Evolutionary conservation across 352 stramenopile genomes (phyloP), one percentile per base, ranked within the genome.

Genomic region (Pythium aphanidermatum): DNA sequence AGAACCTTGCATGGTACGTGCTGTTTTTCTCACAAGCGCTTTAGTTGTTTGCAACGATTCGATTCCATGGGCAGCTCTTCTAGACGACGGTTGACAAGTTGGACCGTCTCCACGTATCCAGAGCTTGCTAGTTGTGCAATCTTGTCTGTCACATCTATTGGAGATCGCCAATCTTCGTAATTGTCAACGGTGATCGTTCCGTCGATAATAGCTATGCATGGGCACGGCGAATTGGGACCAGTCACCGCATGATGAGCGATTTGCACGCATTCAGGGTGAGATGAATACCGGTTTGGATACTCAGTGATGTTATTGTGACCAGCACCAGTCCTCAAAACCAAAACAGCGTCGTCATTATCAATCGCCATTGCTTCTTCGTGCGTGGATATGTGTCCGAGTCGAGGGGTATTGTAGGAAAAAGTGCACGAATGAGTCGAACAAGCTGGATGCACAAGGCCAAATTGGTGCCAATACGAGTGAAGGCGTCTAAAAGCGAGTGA

Each of bases 11-110:
- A 41, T 27, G 20, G 5, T 17, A 8, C 20, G 39, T 11, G 17
- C 10, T 28, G 21, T 4, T 30, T n/a, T 1, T 55, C 59, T n/a
- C 52, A 77, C 66, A 75, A 21, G 4, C 68, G 50, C 16, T 43
- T 45, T 21, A 81, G 47, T 1, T 52, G 21, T 3, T 45, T 63
- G 38, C 69, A 81, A 2, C 20, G 24, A 0, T 48, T 49, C 3
- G 75, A 37, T 28, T 67, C 23, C 16, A 60, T 50, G 0, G 69
- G 69, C 3, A 77, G n/a, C 1, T 28, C 35, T 17, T 46, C 25
- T 5, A 79, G 28, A 5, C 53, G 55, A 3, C 60, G 59, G 35
- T 74, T 76, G 3, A 57, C 60, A 16, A 79, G 12, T 14, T 68
- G 46, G 4, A 79, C 21, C 5, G 55, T 62, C 21, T 62, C 51